phyloP scores from a whole-genome alignment of 495 filamentous ascomycete genomes.

The Sphaerosporella brunnea region DNA sequence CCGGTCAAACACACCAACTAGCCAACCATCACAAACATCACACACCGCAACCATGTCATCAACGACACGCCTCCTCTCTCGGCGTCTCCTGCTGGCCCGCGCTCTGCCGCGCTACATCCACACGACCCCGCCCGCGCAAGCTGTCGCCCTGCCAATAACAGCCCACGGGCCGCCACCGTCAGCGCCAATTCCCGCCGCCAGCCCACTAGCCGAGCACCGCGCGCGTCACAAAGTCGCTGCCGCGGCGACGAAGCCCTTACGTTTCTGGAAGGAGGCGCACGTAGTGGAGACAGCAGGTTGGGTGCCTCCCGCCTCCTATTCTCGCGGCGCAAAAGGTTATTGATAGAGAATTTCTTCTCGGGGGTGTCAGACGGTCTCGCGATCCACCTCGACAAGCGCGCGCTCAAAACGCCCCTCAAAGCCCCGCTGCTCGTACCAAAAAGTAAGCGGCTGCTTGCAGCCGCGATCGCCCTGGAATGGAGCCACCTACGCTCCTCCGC shows the following conservation, averaged over 20 bases:
- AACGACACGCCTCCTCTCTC: too few species aligned
- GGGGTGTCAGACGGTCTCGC: conserved; percentile 51
- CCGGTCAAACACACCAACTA: too few species aligned
- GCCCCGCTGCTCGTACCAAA: conserved; percentile 50
- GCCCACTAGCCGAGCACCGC: conserved; percentile 28
- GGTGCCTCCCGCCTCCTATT: conserved; percentile 1
- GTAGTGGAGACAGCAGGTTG: conserved; percentile 32
- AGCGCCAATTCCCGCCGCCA: conserved; percentile 43
- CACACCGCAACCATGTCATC: too few species aligned
- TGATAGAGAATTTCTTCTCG: too few species aligned
- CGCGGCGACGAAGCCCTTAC: conserved; percentile 35
- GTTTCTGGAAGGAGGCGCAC: conserved; percentile 71
- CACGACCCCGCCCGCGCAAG: conserved; percentile 33
- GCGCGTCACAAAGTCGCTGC: conserved; percentile 36
- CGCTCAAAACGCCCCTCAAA: conserved; percentile 60
- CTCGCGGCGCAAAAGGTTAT: too few species aligned
- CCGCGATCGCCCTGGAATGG: conserved; percentile 81
- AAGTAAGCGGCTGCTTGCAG: conserved; percentile 65
- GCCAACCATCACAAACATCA: too few species aligned
- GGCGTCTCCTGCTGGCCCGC: too few species aligned
- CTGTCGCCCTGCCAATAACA: conserved; percentile 49
- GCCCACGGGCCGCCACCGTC: conserved; percentile 72
- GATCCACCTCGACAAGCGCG: conserved; percentile 61
- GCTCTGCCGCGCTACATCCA: neutral
- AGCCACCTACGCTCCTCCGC: conserved; percentile 59